phyloP scores from a whole-genome alignment of 805 yeast genomes.

The Pichia phayaonensis region DNA sequence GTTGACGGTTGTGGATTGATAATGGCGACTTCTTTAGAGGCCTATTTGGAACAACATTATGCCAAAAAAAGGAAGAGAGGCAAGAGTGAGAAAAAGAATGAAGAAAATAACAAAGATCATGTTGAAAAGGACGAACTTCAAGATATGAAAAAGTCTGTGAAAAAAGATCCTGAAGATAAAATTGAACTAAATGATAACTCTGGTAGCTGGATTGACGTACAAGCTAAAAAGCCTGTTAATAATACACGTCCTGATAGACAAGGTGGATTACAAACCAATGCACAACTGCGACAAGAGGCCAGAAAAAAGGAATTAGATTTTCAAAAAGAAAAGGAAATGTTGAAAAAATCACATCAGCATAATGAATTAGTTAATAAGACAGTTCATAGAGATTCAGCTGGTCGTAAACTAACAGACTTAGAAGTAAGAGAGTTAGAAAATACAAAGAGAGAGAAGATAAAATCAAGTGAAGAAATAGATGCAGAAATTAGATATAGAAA shows the following conservation, averaged over 20 bases:
- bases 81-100: neutral
- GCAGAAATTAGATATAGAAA: conserved; percentile 25
- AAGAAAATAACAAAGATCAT: neutral
- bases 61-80: neutral
- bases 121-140: neutral
- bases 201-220: neutral
- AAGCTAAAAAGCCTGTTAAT: neutral
- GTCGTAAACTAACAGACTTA: conserved; percentile 29
- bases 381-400: conserved; percentile 54
- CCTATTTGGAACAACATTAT: neutral
- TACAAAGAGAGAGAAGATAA: conserved; percentile 4
- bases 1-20: neutral
- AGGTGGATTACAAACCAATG: conserved; percentile 42
- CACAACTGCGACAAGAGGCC: conserved; percentile 32
- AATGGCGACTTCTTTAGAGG: neutral
- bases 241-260: neutral
- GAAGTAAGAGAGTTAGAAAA: neutral
- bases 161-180: neutral
- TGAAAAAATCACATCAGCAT: conserved; percentile 9
- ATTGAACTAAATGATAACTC: neutral
- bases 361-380: conserved; percentile 27
- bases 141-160: neutral
- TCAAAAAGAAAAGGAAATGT: conserved; percentile 24
- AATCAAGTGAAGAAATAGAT: conserved; percentile 20
- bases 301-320: conserved; percentile 12